Percentiles rank a stretch among this genome's conserved stretches.
Conservation (phyloP, 345 rosid genomes). For the Geranium rotundifolium region DNA sequence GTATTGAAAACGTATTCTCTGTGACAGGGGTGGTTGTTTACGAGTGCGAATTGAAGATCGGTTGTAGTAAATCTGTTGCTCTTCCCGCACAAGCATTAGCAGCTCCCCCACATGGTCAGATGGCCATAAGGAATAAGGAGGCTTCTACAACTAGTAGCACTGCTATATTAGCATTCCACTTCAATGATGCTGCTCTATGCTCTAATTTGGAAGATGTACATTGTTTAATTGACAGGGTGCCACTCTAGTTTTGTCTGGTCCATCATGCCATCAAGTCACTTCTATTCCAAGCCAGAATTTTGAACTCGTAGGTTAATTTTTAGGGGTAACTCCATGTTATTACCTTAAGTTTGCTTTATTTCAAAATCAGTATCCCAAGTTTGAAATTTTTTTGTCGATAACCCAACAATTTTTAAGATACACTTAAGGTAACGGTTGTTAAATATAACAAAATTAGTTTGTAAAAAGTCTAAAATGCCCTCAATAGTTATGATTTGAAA, state of each 20-base stretch:
- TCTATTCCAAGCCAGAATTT: conserved; percentile 77
- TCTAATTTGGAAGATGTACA: conserved; percentile 1
- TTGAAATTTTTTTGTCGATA: too few relatives aligned
- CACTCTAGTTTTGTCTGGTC: conserved; percentile 87
- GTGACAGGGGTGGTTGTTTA: conserved; percentile 79
- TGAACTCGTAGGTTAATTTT: conserved; percentile 55
- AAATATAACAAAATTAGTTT: too few relatives aligned
- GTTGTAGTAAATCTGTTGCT: conserved; percentile 99
- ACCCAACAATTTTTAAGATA: too few relatives aligned
- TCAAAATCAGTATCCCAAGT: too few relatives aligned
- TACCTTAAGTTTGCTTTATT: too few relatives aligned
- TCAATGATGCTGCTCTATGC: background rate
- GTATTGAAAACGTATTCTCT: background rate
- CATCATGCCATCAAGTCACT: conserved; percentile 90
- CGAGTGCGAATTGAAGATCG: conserved; percentile 92
- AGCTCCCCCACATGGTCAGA: conserved; percentile 98
- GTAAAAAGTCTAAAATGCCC: too few relatives aligned
- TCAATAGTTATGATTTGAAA: too few relatives aligned
- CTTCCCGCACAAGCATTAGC: conserved; percentile 98
- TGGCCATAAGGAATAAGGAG: conserved; percentile 99
- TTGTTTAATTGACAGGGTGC: conserved; percentile 52
- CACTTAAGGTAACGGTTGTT: too few relatives aligned
- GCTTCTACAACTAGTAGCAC: conserved; percentile 16
- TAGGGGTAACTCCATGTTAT: too few relatives aligned
- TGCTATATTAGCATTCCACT: conserved; percentile 3